phyloP scores from a whole-genome alignment of 441 rosid species.

The Gossypium schwendimanii region DNA sequence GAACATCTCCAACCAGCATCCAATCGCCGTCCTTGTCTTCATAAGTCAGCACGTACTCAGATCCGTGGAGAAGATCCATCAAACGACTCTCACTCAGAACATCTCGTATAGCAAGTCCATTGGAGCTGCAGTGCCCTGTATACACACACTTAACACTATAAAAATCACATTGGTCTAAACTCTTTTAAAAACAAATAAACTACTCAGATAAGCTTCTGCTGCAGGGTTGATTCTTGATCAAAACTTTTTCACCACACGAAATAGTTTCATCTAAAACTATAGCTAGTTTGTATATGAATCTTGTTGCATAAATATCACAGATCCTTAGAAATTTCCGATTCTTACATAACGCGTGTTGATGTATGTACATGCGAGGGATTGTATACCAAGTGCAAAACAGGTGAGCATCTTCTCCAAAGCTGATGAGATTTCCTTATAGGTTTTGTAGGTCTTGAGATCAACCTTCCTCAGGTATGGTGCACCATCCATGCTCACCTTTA shows the following conservation, averaged over 20 bases:
- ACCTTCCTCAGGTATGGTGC: conserved; percentile 76
- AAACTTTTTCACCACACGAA: no score
- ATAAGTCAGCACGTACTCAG: conserved; percentile 68
- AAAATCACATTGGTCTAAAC: background rate
- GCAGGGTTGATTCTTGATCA: background rate
- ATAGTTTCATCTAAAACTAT: background rate
- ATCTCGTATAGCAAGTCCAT: conserved; percentile 41
- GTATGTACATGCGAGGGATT: background rate
- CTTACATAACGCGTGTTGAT: background rate
- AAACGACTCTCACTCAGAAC: conserved; percentile 54
- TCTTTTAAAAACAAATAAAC: background rate
- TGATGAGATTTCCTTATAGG: conserved; percentile 56
- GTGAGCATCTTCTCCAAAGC: conserved; percentile 68
- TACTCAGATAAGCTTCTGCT: background rate
- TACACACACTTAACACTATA: background rate
- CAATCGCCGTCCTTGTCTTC: conserved; percentile 91
- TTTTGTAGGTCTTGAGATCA: conserved; percentile 54
- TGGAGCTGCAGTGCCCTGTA: conserved; percentile 49
- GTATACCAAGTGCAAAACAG: conserved; percentile 57
- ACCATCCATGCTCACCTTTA: conserved; percentile 78
- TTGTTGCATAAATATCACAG: background rate
- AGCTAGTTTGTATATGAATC: background rate
- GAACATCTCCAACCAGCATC: conserved; percentile 94
- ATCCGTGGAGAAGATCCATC: conserved; percentile 46
- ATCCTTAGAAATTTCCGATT: background rate